Evolutionary conservation across 768 basidiomycete species (phyloP).

Genomic region (Royoungia palumana): DNA sequence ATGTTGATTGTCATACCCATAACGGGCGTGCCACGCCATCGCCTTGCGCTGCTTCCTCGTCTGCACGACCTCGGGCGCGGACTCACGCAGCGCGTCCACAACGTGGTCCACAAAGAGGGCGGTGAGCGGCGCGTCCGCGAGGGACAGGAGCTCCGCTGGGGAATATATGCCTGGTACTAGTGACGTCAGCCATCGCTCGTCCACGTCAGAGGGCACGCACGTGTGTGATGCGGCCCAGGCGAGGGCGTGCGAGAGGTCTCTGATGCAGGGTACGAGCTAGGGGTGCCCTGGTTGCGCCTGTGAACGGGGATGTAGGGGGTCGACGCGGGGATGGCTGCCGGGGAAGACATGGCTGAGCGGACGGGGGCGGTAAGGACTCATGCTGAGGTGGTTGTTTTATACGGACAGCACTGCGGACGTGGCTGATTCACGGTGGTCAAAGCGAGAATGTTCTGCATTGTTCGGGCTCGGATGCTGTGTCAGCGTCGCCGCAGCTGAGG

Average conservation of each 20-base stretch:
- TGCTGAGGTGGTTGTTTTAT: neutral
- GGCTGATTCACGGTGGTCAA: conserved; percentile 3
- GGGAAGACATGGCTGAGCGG: conserved; percentile 25
- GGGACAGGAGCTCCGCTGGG: conserved; percentile 21
- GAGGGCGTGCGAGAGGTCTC: conserved; percentile 13
- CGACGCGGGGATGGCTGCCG: conserved; percentile 12
- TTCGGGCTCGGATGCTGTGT: neutral
- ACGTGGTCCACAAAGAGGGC: conserved; percentile 3
- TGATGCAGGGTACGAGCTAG: conserved; percentile 19
- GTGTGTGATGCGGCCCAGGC: conserved; percentile 2
- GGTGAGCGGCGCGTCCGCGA: conserved; percentile 23
- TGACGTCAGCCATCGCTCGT: neutral
- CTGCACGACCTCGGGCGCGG: conserved; percentile 28
- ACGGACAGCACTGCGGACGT: neutral
- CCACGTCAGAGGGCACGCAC: neutral
- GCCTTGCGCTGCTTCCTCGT: conserved; percentile 27
- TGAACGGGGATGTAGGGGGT: conserved; percentile 41
- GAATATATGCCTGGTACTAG: conserved; percentile 19
- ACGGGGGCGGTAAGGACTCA: neutral
- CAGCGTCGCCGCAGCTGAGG: neutral
- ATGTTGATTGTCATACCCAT: neutral
- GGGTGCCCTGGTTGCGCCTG: conserved; percentile 24
- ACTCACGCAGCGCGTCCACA: conserved; percentile 7
- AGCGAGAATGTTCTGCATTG: conserved; percentile 16
- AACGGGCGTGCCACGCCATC: conserved; percentile 17